These are phyloP conservation scores for Trichoderma asperelloides DNA, from an alignment of 495 filamentous ascomycete species.

Conservation along the genomic window DNA sequence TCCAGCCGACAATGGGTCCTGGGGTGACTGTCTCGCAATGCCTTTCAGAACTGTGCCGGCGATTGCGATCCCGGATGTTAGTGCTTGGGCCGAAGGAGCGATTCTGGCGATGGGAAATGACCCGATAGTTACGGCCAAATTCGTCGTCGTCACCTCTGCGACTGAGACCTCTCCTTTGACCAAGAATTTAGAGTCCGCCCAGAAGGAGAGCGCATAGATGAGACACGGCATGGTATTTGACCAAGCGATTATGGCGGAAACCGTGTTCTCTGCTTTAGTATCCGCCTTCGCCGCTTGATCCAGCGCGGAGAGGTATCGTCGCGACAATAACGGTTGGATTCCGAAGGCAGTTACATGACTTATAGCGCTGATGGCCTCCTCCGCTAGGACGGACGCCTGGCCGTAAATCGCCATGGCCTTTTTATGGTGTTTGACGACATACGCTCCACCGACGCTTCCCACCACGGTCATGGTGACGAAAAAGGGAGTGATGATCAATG, in stretches of 20 bases:
- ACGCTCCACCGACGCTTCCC: constrained; percentile 52
- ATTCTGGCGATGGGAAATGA: constrained; percentile 70
- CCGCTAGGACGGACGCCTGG: constrained; percentile 63
- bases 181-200: constrained; percentile 66
- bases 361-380: constrained; percentile 75
- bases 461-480: constrained; percentile 50
- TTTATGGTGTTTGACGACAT: constrained; percentile 61
- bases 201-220: constrained; percentile 73
- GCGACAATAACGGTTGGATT: constrained; percentile 68
- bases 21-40: constrained; percentile 65
- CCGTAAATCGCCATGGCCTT: constrained; percentile 57
- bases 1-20: constrained; percentile 56
- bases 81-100: constrained; percentile 63
- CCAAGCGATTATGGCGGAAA: constrained; percentile 58
- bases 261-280: constrained; percentile 49
- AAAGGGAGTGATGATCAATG: constrained; percentile 59
- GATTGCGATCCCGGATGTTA: constrained; percentile 60
- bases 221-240: constrained; percentile 66
- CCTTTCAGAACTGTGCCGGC: constrained; percentile 67
- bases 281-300: constrained; percentile 56
- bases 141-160: constrained; percentile 49
- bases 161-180: constrained; percentile 44
- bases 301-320: constrained; percentile 60
- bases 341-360: constrained; percentile 74
- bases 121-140: constrained; percentile 68